Percentiles rank a stretch among this genome's conserved stretches.
Conservation (phyloP, 306 rosid genomes). For the Pterocarpus macrocarpus region DNA sequence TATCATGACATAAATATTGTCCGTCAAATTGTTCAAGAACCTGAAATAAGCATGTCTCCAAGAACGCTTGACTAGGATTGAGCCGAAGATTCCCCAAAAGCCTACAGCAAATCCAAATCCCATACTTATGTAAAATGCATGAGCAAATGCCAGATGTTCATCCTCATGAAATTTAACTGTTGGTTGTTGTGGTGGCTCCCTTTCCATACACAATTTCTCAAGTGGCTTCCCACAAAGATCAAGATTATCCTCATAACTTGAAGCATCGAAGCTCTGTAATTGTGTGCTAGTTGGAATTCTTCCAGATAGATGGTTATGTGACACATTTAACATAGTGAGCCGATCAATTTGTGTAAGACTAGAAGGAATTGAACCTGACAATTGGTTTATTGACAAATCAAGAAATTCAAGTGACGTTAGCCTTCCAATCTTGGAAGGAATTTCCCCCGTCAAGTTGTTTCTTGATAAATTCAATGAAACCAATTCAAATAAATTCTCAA, state of each 20-base stretch:
- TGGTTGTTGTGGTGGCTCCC: neutral
- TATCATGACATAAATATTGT: neutral
- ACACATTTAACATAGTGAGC: constrained; percentile 34
- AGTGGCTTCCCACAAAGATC: constrained; percentile 39
- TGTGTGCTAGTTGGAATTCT: constrained; percentile 36
- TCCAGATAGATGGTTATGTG: constrained; percentile 30
- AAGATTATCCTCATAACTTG: constrained; percentile 29
- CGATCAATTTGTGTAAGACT: constrained; percentile 18
- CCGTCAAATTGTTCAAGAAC: neutral
- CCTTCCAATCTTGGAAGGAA: constrained; percentile 2
- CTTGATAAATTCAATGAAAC: constrained; percentile 40
- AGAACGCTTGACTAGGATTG: neutral
- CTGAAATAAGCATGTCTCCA: constrained; percentile 42
- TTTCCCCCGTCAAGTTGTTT: constrained; percentile 8
- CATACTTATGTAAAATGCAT: constrained; percentile 28
- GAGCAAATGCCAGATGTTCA: neutral
- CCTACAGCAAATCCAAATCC: constrained; percentile 7
- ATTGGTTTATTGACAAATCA: constrained; percentile 42
- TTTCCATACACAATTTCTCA: neutral
- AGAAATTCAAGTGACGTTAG: constrained; percentile 22
- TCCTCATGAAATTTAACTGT: neutral
- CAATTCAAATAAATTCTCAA: constrained; percentile 17
- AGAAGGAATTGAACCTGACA: constrained; percentile 39
- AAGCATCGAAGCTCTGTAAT: constrained; percentile 31
- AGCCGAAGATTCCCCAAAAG: constrained; percentile 33